These are phyloP conservation scores for Amaranthus palmeri DNA, from an alignment of 148 eudicot species.

Conservation along the genomic window DNA sequence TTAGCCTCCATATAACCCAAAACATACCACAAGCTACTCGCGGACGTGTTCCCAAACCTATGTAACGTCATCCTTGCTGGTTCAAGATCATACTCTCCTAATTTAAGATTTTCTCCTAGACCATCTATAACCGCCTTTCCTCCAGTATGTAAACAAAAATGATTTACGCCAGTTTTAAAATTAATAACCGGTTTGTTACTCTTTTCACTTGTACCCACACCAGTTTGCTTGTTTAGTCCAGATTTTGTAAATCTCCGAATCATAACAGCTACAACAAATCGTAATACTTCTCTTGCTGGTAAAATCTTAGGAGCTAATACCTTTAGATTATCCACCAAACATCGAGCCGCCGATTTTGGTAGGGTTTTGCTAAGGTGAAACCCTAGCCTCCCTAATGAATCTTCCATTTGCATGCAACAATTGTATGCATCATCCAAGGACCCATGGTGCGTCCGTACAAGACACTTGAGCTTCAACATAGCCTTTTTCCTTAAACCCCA, in stretches of 20 bases:
- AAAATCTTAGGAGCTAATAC: slow-evolving; percentile 51
- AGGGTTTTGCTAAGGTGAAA: slow-evolving; percentile 61
- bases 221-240: slow-evolving; percentile 3
- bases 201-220: neutral
- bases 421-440: slow-evolving; percentile 51
- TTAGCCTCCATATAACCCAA: slow-evolving; percentile 59
- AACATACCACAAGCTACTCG: slow-evolving; percentile 61
- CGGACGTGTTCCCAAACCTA: slow-evolving; percentile 56
- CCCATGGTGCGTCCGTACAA: slow-evolving; percentile 74
- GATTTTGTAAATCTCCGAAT: slow-evolving; percentile 1
- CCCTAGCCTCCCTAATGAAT: slow-evolving; percentile 49
- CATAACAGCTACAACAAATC: slow-evolving; percentile 26
- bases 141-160: slow-evolving; percentile 55
- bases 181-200: slow-evolving; percentile 26
- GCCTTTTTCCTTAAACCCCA: slow-evolving; percentile 29
- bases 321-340: slow-evolving; percentile 51
- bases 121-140: slow-evolving; percentile 66
- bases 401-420: slow-evolving; percentile 66
- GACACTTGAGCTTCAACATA: slow-evolving; percentile 52
- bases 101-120: slow-evolving; percentile 33
- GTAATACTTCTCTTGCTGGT: slow-evolving; percentile 42
- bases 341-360: slow-evolving; percentile 53
- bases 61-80: slow-evolving; percentile 65
- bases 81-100: slow-evolving; percentile 41
- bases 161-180: slow-evolving; percentile 48